These are phyloP conservation scores for Termitomyces eurrhizus DNA, from an alignment of 768 basidiomycete species.

Conservation along the genomic window DNA sequence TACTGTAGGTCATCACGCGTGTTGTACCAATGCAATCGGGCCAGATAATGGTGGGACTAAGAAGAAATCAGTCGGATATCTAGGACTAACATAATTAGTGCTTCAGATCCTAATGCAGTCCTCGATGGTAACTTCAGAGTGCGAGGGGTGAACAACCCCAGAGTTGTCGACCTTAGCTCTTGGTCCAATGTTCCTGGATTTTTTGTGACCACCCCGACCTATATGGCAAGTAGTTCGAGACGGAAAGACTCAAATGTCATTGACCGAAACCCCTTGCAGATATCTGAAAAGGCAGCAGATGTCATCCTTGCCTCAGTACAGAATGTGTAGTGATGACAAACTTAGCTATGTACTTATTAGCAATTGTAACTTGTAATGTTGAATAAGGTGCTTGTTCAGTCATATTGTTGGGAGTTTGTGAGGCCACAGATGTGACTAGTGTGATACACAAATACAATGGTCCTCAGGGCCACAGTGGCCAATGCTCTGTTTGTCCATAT, in stretches of 20 bases:
- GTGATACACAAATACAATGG: no score
- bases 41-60: conserved; percentile 18
- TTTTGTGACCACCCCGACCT: conserved; percentile 28
- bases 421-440: no score
- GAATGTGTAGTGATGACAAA: background rate
- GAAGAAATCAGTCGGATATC: background rate
- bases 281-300: conserved; percentile 29
- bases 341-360: no score
- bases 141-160: conserved; percentile 24
- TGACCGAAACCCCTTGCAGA: conserved; percentile 9
- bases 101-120: conserved; percentile 24
- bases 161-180: conserved; percentile 28
- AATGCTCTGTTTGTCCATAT: no score
- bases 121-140: conserved; percentile 27
- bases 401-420: no score
- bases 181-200: conserved; percentile 28
- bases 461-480: no score
- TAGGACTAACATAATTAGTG: background rate
- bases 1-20: conserved; percentile 26
- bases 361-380: no score
- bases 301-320: conserved; percentile 19
- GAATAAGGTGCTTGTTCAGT: no score
- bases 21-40: conserved; percentile 30
- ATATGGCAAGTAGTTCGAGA: conserved; percentile 21
- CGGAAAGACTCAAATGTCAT: background rate